Percentiles rank a stretch among this genome's conserved stretches.
phyloP scores from a whole-genome alignment of 495 filamentous ascomycete genomes.

The Glutinoglossum americanum region DNA sequence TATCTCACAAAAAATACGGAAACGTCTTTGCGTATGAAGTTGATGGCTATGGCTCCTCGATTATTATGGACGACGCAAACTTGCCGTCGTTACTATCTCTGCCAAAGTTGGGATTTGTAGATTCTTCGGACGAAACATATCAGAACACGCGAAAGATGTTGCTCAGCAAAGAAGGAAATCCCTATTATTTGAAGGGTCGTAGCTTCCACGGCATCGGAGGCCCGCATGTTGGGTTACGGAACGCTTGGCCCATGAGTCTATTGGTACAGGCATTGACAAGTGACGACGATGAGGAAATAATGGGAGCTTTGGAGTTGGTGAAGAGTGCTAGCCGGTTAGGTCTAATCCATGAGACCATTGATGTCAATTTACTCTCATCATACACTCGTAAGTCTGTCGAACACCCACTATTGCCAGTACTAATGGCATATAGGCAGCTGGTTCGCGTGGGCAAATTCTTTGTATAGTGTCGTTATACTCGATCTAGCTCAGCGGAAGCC shows the following conservation, averaged over 20 bases:
- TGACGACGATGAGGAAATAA: constrained; percentile 72
- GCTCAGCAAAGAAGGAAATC: constrained; percentile 55
- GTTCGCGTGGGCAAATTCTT: constrained; percentile 97
- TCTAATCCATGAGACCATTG: constrained; percentile 77
- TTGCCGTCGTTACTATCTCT: constrained; percentile 76
- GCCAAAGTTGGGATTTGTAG: constrained; percentile 69
- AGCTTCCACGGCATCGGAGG: constrained; percentile 79
- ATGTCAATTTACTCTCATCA: constrained; percentile 48
- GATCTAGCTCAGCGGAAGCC: constrained; percentile 74
- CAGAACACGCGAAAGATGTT: constrained; percentile 87
- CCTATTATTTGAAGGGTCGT: constrained; percentile 67
- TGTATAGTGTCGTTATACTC: constrained; percentile 85
- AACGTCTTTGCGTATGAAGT: constrained; percentile 92
- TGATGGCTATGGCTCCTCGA: constrained; percentile 77
- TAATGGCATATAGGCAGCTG: constrained; percentile 38
- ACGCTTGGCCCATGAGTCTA: constrained; percentile 96
- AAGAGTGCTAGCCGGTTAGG: constrained; percentile 50
- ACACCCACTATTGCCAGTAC: not conserved
- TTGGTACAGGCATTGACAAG: constrained; percentile 79
- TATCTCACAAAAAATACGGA: constrained; percentile 63
- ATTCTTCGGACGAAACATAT: constrained; percentile 44
- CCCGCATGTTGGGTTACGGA: constrained; percentile 54
- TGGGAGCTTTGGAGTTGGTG: constrained; percentile 45
- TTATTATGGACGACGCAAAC: constrained; percentile 97
- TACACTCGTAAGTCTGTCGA: constrained; percentile 46